Percentiles rank a stretch among this genome's conserved stretches.
phyloP scores from a whole-genome alignment of 2,329 filamentous ascomycete species.

The Zopfia rhizophila region DNA sequence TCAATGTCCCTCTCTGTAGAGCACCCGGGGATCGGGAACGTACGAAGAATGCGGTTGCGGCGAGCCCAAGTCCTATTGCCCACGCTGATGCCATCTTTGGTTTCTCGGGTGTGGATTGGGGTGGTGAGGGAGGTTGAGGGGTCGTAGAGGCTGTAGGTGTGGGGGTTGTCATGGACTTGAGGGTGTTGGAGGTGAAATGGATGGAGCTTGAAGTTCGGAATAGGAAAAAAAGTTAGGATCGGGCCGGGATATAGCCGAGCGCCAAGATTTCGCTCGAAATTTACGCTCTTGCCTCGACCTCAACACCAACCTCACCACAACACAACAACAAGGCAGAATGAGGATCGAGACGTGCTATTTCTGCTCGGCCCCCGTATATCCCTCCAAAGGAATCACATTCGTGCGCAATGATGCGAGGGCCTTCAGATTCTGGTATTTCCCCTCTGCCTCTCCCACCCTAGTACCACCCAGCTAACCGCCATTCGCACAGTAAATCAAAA shows the following conservation, averaged over 20 bases:
- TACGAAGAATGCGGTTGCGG: constrained; percentile 74
- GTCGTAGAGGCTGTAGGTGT: constrained; percentile 1
- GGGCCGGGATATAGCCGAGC: neutral
- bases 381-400: constrained; percentile 67
- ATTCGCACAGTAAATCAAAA: no score
- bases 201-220: no score
- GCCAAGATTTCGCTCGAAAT: constrained; percentile 9
- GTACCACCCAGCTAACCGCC: constrained; percentile 3
- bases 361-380: constrained; percentile 69
- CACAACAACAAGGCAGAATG: constrained; percentile 34
- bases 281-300: constrained; percentile 9
- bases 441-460: neutral
- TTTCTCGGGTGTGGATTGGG: constrained; percentile 11
- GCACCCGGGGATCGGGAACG: constrained; percentile 25
- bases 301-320: constrained; percentile 19
- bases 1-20: neutral
- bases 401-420: constrained; percentile 72
- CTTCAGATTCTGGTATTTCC: constrained; percentile 71
- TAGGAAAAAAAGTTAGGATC: constrained; percentile 8
- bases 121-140: constrained; percentile 8
- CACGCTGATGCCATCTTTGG: constrained; percentile 67
- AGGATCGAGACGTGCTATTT: constrained; percentile 68
- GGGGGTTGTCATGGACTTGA: constrained; percentile 3
- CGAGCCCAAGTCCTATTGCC: constrained; percentile 69
- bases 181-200: constrained; percentile 4